Evolutionary conservation across 2,329 filamentous ascomycete species (phyloP).

Genomic region (Colletotrichum musae): DNA sequence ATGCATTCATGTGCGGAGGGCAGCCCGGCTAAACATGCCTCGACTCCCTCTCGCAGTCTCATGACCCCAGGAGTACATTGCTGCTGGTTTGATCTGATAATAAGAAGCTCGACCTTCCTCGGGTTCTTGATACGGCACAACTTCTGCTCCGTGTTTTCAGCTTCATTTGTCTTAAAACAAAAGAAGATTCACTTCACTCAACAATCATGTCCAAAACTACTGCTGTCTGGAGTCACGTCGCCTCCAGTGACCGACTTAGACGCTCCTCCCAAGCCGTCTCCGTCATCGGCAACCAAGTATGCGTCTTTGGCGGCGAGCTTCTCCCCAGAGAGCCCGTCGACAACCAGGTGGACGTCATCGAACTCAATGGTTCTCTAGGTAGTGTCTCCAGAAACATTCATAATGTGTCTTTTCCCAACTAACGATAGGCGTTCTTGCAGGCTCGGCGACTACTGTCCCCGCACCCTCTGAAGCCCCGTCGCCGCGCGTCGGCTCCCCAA

Average conservation of each 20-base stretch:
- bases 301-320: conserved; percentile 68
- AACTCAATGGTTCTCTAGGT: conserved; percentile 15
- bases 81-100: no score
- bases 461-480: conserved; percentile 54
- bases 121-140: no score
- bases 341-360: conserved; percentile 60
- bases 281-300: conserved; percentile 55
- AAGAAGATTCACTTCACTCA: not conserved
- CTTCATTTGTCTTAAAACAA: not conserved
- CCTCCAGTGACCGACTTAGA: conserved; percentile 52
- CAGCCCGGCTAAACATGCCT: no score
- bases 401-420: not conserved
- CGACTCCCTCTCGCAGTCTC: no score
- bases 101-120: no score
- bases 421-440: not conserved
- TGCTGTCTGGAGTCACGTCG: conserved; percentile 46
- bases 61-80: no score
- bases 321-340: conserved; percentile 65
- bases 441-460: conserved; percentile 41
- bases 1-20: no score
- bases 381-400: no score
- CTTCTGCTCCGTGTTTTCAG: no score
- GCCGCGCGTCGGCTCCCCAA: conserved; percentile 70
- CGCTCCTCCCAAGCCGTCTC: conserved; percentile 66
- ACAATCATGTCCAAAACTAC: conserved; percentile 36